Base-by-base conservation (phyloP, 2,329 filamentous ascomycete species). In the Colletotrichum incanum region DNA sequence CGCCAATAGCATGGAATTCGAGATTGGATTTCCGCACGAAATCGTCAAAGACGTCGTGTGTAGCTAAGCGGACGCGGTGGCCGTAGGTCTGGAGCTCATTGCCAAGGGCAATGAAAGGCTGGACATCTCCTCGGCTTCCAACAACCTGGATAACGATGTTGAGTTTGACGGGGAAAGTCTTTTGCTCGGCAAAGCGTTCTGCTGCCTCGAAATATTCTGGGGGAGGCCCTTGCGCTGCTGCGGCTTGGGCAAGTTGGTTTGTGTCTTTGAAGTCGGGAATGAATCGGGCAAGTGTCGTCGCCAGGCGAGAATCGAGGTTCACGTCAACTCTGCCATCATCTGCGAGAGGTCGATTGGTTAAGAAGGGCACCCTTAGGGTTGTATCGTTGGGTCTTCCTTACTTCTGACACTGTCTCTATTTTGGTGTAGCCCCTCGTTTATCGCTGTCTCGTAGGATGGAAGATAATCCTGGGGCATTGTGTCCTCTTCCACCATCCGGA, bases 91-190 rank as follows among this genome's bases (percentile, higher is more conserved):
- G 82, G 3, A 90, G 76, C 16, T 85, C 83, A 45, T 83, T 85
- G 0, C 87, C 88, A 0, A 90, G 77, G 0, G 87, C 86, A 59
- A 90, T 77, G 65, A 90, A 90, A 0, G 88, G 88, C 69, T 90
- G 88, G 0, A 90, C 86, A 76, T 90, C 88, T 11, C 88, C 88
- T 52, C 86, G 81, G 6, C 81, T 84, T 18, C 86, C 86, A 1
- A 90, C 87, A 2, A 89, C 85, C 67, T 89, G 87, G 63, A 89
- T 88, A 5, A 89, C 86, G 54, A 89, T 84, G 65, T 89, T 89
- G 28, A 88, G 77, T 23, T 64, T 72, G 14, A 68, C 64, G 1
- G 64, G 58, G 5, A 69, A 61, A 7, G 52, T 65, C 18, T 67
- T 67, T 41, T 45, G 54, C 49, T 72, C 50, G 5, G 63, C 67